Base-by-base conservation (phyloP, 139 green algal species). In the Marvania coccoides region DNA sequence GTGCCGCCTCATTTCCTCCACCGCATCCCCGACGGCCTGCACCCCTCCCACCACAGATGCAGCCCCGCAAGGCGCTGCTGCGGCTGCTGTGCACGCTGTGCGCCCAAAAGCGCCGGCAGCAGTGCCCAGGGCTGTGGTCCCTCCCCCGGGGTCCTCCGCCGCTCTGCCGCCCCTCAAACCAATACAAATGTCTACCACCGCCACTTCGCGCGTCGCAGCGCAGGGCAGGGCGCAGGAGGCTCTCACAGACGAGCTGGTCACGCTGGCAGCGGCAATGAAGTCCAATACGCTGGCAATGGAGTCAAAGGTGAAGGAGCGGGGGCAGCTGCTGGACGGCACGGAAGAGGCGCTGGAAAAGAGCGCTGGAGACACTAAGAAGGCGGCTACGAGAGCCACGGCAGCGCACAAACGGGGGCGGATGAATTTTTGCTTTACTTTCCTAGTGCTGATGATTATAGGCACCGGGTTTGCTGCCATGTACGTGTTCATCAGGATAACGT, bases 161-260 rank as follows among this genome's bases (percentile, higher is more conserved):
- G 31, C 31, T 6, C 10, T 13, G 5, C 10, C 55, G 31, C 31
- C 30, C 33, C 36, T 0, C 14, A 6, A 8, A 33, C 45, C 42
- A 24, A 15, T 55, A 26, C 30, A 23, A 30, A 15, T 69, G 14
- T 53, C 30, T 3, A 47, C 34, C 30, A 31, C 19, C 19, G 28
- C 63, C 40, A 29, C 39, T 42, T 28, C 51, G 9, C 47, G 23
- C 23, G 9, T 72, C 19, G 23, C 48, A 28, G 6, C 14, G 5
- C 56, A 73, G 9, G 26, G 38, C 29, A 10, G 28, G 14, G 8
- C 71, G 24, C 72, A 85, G 72, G 79, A 85, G 2, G 42, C 45
- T 19, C 51, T 85, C 19, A 78, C 72, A 14, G 79, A 85, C 8
- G 79, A 85, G 15, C 62, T 85, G 71, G 64, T 67, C 38, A 75